These are phyloP conservation scores for Alectoria sarmentosa DNA, from an alignment of 495 filamentous ascomycete genomes.

Conservation along the genomic window DNA sequence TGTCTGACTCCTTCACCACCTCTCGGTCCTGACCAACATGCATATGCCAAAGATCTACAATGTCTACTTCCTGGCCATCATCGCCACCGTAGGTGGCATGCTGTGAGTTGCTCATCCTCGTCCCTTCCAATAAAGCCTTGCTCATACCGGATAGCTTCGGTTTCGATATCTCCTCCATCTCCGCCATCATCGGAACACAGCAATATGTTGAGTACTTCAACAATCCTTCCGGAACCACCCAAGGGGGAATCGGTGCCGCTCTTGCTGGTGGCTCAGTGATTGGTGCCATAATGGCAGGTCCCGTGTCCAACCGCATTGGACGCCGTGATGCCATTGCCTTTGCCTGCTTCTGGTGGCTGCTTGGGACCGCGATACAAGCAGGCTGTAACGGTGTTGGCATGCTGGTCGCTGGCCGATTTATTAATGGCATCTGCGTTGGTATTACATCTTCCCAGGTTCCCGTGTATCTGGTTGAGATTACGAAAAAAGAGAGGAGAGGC, in stretches of 20 bases:
- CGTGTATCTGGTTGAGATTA: slow-evolving; percentile 75
- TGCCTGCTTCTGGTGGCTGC: slow-evolving; percentile 63
- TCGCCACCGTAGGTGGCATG: slow-evolving; percentile 55
- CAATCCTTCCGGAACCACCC: slow-evolving; percentile 53
- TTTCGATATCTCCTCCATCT: slow-evolving; percentile 66
- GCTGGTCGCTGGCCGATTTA: slow-evolving; percentile 61
- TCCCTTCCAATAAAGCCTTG: background rate
- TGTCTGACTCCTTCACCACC: background rate
- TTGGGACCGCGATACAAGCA: slow-evolving; percentile 62
- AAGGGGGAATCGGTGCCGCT: slow-evolving; percentile 59
- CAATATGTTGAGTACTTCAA: slow-evolving; percentile 64
- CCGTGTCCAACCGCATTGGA: slow-evolving; percentile 58
- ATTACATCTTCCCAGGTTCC: slow-evolving; percentile 72
- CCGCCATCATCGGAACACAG: slow-evolving; percentile 60
- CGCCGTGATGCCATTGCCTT: slow-evolving; percentile 58
- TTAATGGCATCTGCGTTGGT: slow-evolving; percentile 67
- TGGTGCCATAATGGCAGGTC: slow-evolving; percentile 56
- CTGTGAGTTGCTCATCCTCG: slow-evolving; percentile 33
- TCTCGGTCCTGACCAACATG: slow-evolving; percentile 23
- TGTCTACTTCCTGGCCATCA: slow-evolving; percentile 54
- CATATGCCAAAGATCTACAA: slow-evolving; percentile 50
- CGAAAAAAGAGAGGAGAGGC: slow-evolving; percentile 58
- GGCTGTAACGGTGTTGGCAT: slow-evolving; percentile 52
- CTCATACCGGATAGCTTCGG: slow-evolving; percentile 38
- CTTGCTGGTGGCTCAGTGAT: slow-evolving; percentile 62